phyloP scores from a whole-genome alignment of 257 asterid genomes.

The Solanum lycopersicoides region DNA sequence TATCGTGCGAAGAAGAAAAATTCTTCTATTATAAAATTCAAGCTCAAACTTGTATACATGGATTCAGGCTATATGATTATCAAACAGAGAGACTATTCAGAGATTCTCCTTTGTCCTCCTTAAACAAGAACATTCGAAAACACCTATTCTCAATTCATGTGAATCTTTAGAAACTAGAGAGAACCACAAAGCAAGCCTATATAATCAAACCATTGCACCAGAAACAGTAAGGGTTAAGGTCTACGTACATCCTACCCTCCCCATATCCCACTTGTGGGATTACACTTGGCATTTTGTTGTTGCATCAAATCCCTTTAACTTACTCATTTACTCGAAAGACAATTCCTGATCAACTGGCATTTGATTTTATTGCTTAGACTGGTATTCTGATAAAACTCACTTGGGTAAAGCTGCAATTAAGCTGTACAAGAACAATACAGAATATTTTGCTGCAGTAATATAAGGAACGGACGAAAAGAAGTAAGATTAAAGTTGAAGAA shows the following conservation, averaged over 20 bases:
- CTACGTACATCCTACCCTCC: neutral
- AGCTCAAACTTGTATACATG: neutral
- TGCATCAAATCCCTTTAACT: neutral
- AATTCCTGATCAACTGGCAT: neutral
- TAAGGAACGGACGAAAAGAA: neutral
- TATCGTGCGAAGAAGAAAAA: neutral
- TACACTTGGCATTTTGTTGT: neutral
- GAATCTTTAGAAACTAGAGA: neutral
- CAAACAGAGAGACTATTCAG: neutral
- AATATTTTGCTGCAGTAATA: neutral
- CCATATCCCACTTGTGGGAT: neutral
- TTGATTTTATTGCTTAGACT: neutral
- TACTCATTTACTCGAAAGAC: neutral
- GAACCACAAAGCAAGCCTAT: neutral
- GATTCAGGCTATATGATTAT: neutral
- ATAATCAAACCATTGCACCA: neutral
- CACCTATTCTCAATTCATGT: neutral
- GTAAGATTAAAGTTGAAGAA: neutral
- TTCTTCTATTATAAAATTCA: neutral
- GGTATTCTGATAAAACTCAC: neutral
- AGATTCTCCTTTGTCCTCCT: neutral
- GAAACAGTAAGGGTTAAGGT: neutral
- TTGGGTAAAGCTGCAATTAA: neutral
- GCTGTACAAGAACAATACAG: neutral
- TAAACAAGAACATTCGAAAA: neutral